Base-by-base conservation (phyloP, 2,329 filamentous ascomycete species). In the Didymella keratinophila region DNA sequence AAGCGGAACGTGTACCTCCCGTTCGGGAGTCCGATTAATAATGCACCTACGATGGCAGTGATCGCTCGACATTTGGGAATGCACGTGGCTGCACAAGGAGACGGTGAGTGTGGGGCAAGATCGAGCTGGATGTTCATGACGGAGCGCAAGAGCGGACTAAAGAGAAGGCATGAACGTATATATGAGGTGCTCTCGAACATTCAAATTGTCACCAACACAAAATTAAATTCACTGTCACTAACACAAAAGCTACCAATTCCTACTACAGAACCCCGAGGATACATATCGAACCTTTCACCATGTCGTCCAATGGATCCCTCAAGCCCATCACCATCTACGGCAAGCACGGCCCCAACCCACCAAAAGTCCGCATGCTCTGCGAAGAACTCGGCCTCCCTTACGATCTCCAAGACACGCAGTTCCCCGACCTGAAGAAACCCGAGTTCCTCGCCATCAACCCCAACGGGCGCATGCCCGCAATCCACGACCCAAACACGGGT, bases 311-410 rank as follows among this genome's bases (percentile, higher is more conserved):
- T 37, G 21, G 43, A 9, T 52, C 50, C 10, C 25, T 71, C 60
- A 61, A 70, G 21, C 64, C 67, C 23, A 67, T 72, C 45, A 62
- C 61, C 18, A 56, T 71, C 54, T 66, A 64, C 47, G 71, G 71
- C 50, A 60, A 60, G 14, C 50, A 58, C 30, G 70, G 71, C 30
- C 77, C 78, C 42, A 81, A 80, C 64, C 78, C 78, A 23, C 72
- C 71, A 62, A 82, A 82, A 67, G 77, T 83, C 11, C 71, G 73
- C 54, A 77, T 83, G 51, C 56, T 83, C 39, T 71, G 81, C 44
- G 75, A 80, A 46, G 80, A 82, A 61, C 78, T 83, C 37, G 58
- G 60, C 4, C 27, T 83, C 20, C 75, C 77, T 5, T 79, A 80
- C 65, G 74, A 78, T 45, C 67, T 70, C 43, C 67, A 76, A 32